Evolutionary conservation across 139 green algal species (phyloP), one percentile per base, ranked within the genome.

Genomic region (Coccomyxa sp.): DNA sequence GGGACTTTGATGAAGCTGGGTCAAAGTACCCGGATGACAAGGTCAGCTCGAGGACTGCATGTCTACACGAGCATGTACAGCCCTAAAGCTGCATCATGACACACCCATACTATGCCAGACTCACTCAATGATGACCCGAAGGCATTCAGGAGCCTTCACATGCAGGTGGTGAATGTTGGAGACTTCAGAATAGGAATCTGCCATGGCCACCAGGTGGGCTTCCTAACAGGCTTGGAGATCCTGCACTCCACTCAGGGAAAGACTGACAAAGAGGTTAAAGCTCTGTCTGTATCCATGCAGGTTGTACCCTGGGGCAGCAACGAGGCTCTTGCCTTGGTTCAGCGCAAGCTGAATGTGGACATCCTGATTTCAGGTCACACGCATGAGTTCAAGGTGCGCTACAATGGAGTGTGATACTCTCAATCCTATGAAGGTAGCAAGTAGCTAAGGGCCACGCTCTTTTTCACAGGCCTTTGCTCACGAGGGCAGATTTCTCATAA

Each of bases 331-430:
- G 89, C 88, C 9, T 88, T 93, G 31, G 76, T 98, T 71, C 90
- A 96, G 80, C 80, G 96, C 55, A 89, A 93, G 77, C 76, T 99
- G 73, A 89, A 92, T 38, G 93, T 91, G 0, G 96, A 99, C 83
- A 95, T 99, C 41, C 88, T 99, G 22, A 82, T 99, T 8, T 96
- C 89, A 0, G 96, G 95, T 0, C 92, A 98, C 87, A 97, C 94
- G 27, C 95, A 99, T 78, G 86, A 91, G 55, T 94, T 96, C 79
- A 92, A 95, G 86, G 91, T 92, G 82, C 6, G 74, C 34, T 31
- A 34, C 24, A 29, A 16, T 31, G 8, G 7, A 24, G 22, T 16
- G 34, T 4, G 6, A 6, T 31, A 10, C 70, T 74, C 16, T 41
- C 2, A 1, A 41, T 31, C 2, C 44, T 8, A 74, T 74, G 33